Evolutionary conservation across 345 rosid genomes (phyloP), one percentile per base, ranked within the genome.

Genomic region (Dipteronia sinensis): DNA sequence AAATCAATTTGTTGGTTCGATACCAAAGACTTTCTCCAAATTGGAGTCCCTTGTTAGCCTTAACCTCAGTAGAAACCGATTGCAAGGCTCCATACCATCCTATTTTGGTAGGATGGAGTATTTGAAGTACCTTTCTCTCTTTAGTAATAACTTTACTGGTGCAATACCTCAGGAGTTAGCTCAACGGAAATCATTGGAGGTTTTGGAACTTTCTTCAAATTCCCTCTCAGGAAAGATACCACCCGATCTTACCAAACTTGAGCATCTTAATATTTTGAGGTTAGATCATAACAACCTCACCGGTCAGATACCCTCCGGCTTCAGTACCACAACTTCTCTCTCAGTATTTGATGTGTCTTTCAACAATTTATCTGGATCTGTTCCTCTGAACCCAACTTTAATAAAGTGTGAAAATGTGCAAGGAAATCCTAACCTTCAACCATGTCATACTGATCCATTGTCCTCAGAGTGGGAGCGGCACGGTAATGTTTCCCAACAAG

Each of bases 281-380:
- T 49, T 88, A 42, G 87, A 83, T 61, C 85, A 85, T 74, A 87
- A 87, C 67, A 80, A 80, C 27, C 82, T 87, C 27, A 72, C 80
- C 25, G 90, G 90, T 34, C 68, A 82, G 55, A 87, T 87, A 73
- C 90, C 90, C 3, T 71, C 78, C 10, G 81, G 82, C 40, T 83
- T 88, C 63, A 67, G 79, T 59, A 69, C 79, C 44, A 77, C 66
- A 78, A 76, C 82, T 65, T 69, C 84, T 44, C 89, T 88, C 72
- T 71, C 81, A n/a, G 86, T 80, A 29, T 82, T 88, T 66, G 80
- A 86, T 79, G 89, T 83, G 49, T 86, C 91, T 69, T 88, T 83
- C 80, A 88, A 88, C 83, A 85, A 88, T 75, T 80, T 88, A 47
- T 83, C 89, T 58, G 91, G 91, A 55, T 66, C 85, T 64, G 42